These are phyloP conservation scores for Fusarium sp. DNA, from an alignment of 2,329 filamentous ascomycete genomes.

Conservation along the genomic window DNA sequence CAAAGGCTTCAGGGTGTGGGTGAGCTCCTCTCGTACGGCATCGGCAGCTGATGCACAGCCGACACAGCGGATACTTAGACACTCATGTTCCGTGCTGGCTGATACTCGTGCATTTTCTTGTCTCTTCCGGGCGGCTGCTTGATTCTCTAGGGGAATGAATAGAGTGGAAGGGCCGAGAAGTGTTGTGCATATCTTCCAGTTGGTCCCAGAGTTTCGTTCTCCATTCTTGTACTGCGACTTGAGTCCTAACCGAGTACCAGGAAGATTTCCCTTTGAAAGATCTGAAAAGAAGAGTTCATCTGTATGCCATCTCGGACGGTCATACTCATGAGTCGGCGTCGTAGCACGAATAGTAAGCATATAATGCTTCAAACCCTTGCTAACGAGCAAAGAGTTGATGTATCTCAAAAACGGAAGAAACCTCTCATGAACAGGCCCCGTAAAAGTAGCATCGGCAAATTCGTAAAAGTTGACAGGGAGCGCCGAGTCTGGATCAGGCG, in stretches of 20 bases:
- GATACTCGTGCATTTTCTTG: constrained; percentile 45
- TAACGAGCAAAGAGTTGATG: constrained; percentile 50
- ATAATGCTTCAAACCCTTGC: constrained; percentile 53
- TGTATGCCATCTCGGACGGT: constrained; percentile 59
- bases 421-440: constrained; percentile 45
- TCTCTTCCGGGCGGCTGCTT: constrained; percentile 45
- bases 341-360: constrained; percentile 61
- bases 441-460: constrained; percentile 50
- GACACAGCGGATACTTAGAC: constrained; percentile 54
- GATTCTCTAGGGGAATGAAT: constrained; percentile 51
- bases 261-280: constrained; percentile 21
- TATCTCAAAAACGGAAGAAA: constrained; percentile 55
- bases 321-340: constrained; percentile 54
- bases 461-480: constrained; percentile 52
- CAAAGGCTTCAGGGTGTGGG: constrained; percentile 39
- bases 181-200: constrained; percentile 61
- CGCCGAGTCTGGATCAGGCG: background rate
- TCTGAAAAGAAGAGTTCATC: constrained; percentile 59
- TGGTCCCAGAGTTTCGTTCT: constrained; percentile 36
- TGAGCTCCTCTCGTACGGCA: constrained; percentile 50
- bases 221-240: background rate
- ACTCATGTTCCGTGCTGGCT: constrained; percentile 50
- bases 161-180: constrained; percentile 59
- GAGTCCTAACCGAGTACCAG: constrained; percentile 14
- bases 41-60: constrained; percentile 56